Evolutionary conservation across 805 yeast species (phyloP).

Genomic region (Komagataella populi): DNA sequence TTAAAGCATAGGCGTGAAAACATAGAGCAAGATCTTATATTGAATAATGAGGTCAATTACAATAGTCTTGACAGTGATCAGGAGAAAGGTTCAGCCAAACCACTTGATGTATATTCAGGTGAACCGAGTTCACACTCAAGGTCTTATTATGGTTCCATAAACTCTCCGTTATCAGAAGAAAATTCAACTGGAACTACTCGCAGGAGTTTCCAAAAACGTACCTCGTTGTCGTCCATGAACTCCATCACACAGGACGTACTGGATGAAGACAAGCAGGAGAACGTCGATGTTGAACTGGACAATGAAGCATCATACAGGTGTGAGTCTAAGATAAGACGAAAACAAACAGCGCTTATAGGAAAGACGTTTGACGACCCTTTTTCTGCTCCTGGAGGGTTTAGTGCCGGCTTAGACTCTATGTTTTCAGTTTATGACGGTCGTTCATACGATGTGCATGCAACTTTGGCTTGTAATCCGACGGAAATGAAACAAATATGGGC

Average conservation of each 20-base stretch:
- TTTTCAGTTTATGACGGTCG: not conserved
- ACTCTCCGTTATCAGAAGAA: not conserved
- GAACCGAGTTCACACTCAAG: not conserved
- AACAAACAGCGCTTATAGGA: not conserved
- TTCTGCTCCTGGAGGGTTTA: not conserved
- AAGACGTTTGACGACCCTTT: not conserved
- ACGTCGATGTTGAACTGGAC: constrained; percentile 37
- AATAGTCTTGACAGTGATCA: not conserved
- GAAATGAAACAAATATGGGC: not conserved
- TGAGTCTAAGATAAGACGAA: not conserved
- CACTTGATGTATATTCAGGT: not conserved
- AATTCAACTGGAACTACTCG: not conserved
- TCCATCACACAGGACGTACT: not conserved
- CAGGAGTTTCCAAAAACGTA: not conserved
- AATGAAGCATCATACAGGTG: constrained; percentile 4
- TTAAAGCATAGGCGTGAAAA: constrained; percentile 12
- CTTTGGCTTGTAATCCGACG: not conserved
- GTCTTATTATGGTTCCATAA: not conserved
- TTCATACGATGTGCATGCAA: not conserved
- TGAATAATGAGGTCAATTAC: constrained; percentile 2
- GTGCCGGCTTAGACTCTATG: not conserved
- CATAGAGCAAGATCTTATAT: constrained; percentile 12
- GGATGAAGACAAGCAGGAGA: constrained; percentile 34
- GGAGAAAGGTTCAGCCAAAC: not conserved
- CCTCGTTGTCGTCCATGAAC: not conserved